A percentile compares a stretch with the other conserved stretches of the same genome.
These are phyloP conservation scores for Arctium lappa DNA, from an alignment of 129 eudicot genomes.

Conservation along the genomic window DNA sequence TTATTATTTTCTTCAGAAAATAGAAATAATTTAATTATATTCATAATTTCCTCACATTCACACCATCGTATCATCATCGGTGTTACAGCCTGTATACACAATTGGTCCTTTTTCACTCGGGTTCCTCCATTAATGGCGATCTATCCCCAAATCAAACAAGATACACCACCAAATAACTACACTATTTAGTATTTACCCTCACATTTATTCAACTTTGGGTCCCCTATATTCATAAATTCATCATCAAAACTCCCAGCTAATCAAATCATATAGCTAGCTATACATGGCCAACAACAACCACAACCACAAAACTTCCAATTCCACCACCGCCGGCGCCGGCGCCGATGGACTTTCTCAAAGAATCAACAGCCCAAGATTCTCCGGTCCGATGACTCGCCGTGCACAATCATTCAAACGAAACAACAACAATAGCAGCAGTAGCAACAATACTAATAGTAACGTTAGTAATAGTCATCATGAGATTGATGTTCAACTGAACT, in stretches of 20 bases:
- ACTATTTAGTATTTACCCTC: background rate
- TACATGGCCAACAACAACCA: constrained; percentile 23
- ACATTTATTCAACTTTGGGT: constrained; percentile 11
- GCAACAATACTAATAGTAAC: constrained; percentile 6
- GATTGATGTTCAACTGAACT: constrained; percentile 64
- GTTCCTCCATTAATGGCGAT: constrained; percentile 32
- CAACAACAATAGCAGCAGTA: constrained; percentile 11
- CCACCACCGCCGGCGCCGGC: constrained; percentile 36
- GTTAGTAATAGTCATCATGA: constrained; percentile 46
- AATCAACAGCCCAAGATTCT: constrained; percentile 82
- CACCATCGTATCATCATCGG: constrained; percentile 10
- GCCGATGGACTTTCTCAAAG: constrained; percentile 57
- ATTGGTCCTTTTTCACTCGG: background rate
- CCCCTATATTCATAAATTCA: constrained; percentile 24
- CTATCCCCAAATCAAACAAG: constrained; percentile 16
- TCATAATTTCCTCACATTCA: constrained; percentile 6
- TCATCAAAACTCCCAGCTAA: background rate
- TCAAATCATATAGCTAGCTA: background rate
- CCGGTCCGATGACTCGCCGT: constrained; percentile 93
- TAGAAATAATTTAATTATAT: background rate
- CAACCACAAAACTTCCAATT: background rate
- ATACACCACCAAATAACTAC: constrained; percentile 7
- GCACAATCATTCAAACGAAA: constrained; percentile 78
- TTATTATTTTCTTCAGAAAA: background rate
- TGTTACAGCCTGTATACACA: constrained; percentile 17